Percentiles rank a stretch among this genome's conserved stretches.
phyloP scores from a whole-genome alignment of 73 alveolate genomes.

The Stentor coeruleus region DNA sequence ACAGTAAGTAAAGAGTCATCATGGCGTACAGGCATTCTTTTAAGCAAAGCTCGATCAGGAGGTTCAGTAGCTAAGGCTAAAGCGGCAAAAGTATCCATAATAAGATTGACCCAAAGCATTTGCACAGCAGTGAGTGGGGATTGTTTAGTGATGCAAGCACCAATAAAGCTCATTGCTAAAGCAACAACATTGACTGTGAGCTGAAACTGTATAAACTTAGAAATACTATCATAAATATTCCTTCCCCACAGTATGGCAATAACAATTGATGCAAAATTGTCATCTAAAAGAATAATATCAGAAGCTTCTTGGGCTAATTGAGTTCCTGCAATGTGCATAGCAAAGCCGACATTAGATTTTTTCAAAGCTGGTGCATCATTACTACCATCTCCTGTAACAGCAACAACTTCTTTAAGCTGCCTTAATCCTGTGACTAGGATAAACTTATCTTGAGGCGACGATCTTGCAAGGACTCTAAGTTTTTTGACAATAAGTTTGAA shows the following conservation, averaged over 20 bases:
- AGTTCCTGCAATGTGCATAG: conserved; percentile 92
- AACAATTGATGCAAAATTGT: conserved; percentile 87
- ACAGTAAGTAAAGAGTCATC: conserved; percentile 82
- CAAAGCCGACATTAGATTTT: conserved; percentile 87
- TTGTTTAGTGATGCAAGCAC: conserved; percentile 70
- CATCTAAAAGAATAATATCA: conserved; percentile 87
- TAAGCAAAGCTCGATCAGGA: conserved; percentile 74
- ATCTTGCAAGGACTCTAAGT: conserved; percentile 87
- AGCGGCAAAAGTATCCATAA: conserved; percentile 96
- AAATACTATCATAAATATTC: conserved; percentile 87
- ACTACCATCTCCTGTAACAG: conserved; percentile 98
- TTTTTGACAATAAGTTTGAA: conserved; percentile 64
- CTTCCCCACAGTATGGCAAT: conserved; percentile 94
- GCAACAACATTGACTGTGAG: conserved; percentile 90
- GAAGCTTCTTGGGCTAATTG: conserved; percentile 94
- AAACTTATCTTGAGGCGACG: conserved; percentile 93
- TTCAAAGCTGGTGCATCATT: conserved; percentile 97
- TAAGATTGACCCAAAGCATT: conserved; percentile 95
- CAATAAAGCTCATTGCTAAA: conserved; percentile 64
- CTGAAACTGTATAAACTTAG: conserved; percentile 91
- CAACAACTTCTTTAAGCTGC: conserved; percentile 84
- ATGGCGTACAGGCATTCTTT: conserved; percentile 82
- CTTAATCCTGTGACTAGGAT: conserved; percentile 84
- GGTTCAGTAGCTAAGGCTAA: conserved; percentile 97
- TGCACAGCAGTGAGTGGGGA: conserved; percentile 80